Evolutionary conservation across 2,329 filamentous ascomycete species (phyloP).

Genomic region (Phyllosticta citribraziliensis): DNA sequence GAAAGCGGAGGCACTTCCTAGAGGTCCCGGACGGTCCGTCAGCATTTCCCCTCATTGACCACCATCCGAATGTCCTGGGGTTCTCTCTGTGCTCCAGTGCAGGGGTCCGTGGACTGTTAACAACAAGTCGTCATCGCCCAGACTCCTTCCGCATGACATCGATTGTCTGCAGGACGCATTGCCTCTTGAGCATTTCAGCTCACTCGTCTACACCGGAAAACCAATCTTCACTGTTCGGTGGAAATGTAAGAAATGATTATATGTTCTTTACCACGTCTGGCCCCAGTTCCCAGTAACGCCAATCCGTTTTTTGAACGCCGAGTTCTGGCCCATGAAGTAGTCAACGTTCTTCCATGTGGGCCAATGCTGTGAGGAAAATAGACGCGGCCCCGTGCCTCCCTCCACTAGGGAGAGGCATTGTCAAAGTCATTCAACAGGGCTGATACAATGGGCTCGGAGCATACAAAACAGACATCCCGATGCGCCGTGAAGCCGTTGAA

Average conservation of each 20-base stretch:
- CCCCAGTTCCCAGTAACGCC: no score
- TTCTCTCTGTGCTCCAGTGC: no score
- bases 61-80: background rate
- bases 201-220: no score
- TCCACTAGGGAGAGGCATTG: background rate
- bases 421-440: slow-evolving; percentile 46
- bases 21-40: background rate
- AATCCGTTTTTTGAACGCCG: no score
- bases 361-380: background rate
- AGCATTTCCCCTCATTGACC: background rate
- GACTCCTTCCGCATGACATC: no score
- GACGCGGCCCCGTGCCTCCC: background rate
- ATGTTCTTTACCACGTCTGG: no score
- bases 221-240: no score
- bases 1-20: background rate
- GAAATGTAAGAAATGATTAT: no score
- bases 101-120: no score
- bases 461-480: slow-evolving; percentile 84
- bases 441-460: slow-evolving; percentile 72
- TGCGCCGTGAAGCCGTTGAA: slow-evolving; percentile 90
- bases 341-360: background rate
- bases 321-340: background rate
- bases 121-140: no score
- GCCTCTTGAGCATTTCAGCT: no score
- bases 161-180: no score